Conservation (phyloP, 257 asterid species). For the Solanum pinnatisectum region DNA sequence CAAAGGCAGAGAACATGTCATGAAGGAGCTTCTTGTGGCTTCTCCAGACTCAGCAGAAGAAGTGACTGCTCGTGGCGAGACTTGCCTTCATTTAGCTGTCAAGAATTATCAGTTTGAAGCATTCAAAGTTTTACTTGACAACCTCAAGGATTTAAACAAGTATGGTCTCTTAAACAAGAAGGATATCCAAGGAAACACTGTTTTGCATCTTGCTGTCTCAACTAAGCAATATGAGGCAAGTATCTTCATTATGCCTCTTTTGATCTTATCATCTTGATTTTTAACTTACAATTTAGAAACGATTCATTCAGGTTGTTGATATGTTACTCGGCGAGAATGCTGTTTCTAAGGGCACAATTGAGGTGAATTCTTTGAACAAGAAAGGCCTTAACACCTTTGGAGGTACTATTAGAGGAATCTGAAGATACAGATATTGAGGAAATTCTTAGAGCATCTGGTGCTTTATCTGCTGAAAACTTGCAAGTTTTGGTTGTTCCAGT, state of each 20-base stretch:
- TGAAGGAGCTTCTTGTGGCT: constrained; percentile 6
- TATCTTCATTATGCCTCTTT: too few species aligned
- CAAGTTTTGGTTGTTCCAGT: background rate
- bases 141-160: constrained; percentile 4
- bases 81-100: constrained; percentile 27
- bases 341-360: constrained; percentile 11
- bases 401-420: constrained; percentile 4
- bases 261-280: background rate
- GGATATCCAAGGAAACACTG: constrained; percentile 8
- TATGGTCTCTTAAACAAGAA: constrained; percentile 6
- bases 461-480: background rate
- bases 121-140: background rate
- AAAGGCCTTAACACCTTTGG: constrained; percentile 35
- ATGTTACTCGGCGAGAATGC: constrained; percentile 17
- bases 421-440: constrained; percentile 14
- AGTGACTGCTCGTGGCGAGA: constrained; percentile 25
- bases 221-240: too few species aligned
- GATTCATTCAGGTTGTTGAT: constrained; percentile 23
- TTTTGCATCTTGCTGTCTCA: too few species aligned
- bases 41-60: constrained; percentile 6
- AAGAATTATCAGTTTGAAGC: constrained; percentile 13
- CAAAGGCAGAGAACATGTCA: constrained; percentile 16
- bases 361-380: constrained; percentile 32
- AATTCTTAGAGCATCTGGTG: constrained; percentile 6
- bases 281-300: background rate